These are phyloP conservation scores for Draba incana DNA, from an alignment of 345 rosid genomes.

Conservation along the genomic window DNA sequence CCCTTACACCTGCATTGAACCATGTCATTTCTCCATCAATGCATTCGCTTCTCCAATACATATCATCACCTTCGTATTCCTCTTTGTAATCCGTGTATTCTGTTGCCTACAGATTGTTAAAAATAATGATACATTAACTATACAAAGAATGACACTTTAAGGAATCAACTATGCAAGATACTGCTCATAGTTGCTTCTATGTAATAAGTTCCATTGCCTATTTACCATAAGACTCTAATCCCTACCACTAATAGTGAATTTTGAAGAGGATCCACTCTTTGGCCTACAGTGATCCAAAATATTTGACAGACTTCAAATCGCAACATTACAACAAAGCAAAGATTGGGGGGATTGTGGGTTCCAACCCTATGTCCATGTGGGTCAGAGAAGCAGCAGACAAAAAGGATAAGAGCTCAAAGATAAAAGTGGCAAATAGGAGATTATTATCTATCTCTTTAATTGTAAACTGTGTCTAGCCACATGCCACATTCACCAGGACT, in stretches of 20 bases:
- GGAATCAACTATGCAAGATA: background rate
- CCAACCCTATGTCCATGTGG: constrained; percentile 24
- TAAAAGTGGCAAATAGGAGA: background rate
- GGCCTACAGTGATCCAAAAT: background rate
- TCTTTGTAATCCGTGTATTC: constrained; percentile 47
- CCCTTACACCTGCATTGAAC: constrained; percentile 97
- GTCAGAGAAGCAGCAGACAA: constrained; percentile 24
- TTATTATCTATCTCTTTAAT: background rate
- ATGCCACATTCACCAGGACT: constrained; percentile 12
- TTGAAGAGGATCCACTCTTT: background rate
- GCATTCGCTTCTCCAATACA: constrained; percentile 49
- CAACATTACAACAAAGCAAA: constrained; percentile 8
- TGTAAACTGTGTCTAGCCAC: background rate
- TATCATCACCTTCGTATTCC: constrained; percentile 46
- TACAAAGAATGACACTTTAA: background rate
- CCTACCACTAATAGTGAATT: constrained; percentile 2
- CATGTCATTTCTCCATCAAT: constrained; percentile 81
- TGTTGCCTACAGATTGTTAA: constrained; percentile 38
- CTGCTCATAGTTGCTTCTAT: background rate
- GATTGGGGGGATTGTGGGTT: background rate
- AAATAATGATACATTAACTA: background rate
- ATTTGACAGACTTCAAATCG: background rate
- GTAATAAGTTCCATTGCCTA: background rate
- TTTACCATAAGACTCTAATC: constrained; percentile 1
- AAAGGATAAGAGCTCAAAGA: constrained; percentile 32